phyloP scores from a whole-genome alignment of 257 asterid species.

The Verbena officinalis region DNA sequence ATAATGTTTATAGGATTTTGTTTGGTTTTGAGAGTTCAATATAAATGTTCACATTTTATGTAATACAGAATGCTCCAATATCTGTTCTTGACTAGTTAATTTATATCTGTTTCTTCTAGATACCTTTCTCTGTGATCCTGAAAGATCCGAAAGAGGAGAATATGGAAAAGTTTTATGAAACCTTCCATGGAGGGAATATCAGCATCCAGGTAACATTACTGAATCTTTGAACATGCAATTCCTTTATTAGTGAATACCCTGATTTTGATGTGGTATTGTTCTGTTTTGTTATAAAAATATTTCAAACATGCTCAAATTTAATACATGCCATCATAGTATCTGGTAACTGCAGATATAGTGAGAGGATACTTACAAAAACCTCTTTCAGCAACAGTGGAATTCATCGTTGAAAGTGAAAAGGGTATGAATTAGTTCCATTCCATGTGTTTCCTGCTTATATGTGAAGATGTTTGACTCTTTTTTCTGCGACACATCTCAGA shows the following conservation, averaged over 20 bases:
- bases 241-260: conserved; percentile 3
- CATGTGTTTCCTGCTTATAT: conserved; percentile 12
- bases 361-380: conserved; percentile 89
- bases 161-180: conserved; percentile 67
- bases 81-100: conserved; percentile 21
- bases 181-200: conserved; percentile 81
- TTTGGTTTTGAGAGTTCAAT: conserved; percentile 3
- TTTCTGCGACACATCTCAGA: conserved; percentile 44
- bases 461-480: conserved; percentile 31
- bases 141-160: conserved; percentile 55
- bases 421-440: conserved; percentile 40
- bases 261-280: conserved; percentile 11
- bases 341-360: conserved; percentile 63
- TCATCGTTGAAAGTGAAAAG: conserved; percentile 69
- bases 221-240: conserved; percentile 10
- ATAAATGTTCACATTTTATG: conserved; percentile 9
- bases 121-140: conserved; percentile 71
- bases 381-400: conserved; percentile 65
- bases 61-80: conserved; percentile 2
- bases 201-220: conserved; percentile 67
- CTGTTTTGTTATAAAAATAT: conserved; percentile 19
- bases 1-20: conserved; percentile 2
- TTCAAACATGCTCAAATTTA: conserved; percentile 43
- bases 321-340: conserved; percentile 57
- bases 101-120: conserved; percentile 37